Evolutionary conservation across 345 rosid species (phyloP), one percentile per base, ranked within the genome.

Genomic region (Turritis glabra): DNA sequence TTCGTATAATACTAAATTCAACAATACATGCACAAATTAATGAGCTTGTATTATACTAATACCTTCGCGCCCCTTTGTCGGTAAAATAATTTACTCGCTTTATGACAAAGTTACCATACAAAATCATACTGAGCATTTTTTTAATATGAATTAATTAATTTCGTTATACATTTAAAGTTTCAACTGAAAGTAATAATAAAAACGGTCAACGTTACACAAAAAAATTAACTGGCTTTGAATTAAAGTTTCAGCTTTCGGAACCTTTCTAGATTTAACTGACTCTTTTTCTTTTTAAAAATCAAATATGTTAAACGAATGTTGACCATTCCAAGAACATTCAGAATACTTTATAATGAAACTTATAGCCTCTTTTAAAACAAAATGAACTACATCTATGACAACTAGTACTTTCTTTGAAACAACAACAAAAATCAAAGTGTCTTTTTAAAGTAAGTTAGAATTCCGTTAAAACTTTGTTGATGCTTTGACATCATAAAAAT

Each of bases 171-270:
- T 29, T 30, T 2, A 9, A 70, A 44, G 14, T 70, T 57, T 57
- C 22, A 30, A 44, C 65, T 43, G 8, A 44, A 67, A 68, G 62
- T 43, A 68, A 59, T 51, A 69, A 68, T 76, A 52, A 51, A 51
- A 69, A 61, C 64, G 37, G 79, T 76, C 74, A 60, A 68, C 32
- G 56, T 61, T 68, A 13, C 48, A 32, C 69, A 3, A 5, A 33
- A 38, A 30, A n/a, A 22, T 9, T 51, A 27, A 47, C 41, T 26
- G 25, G 47, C 63, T 66, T 35, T 41, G 50, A 54, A 60, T 23
- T 44, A 60, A 76, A 67, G 57, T 43, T 76, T 76, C 48, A 61
- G 57, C 74, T 76, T 68, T 76, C 46, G 79, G 56, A 69, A 60
- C 55, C 60, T 75, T 59, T 60, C 18, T 48, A 75, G 40, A 22